phyloP scores from a whole-genome alignment of 345 rosid genomes.

The Mercurialis annua region DNA sequence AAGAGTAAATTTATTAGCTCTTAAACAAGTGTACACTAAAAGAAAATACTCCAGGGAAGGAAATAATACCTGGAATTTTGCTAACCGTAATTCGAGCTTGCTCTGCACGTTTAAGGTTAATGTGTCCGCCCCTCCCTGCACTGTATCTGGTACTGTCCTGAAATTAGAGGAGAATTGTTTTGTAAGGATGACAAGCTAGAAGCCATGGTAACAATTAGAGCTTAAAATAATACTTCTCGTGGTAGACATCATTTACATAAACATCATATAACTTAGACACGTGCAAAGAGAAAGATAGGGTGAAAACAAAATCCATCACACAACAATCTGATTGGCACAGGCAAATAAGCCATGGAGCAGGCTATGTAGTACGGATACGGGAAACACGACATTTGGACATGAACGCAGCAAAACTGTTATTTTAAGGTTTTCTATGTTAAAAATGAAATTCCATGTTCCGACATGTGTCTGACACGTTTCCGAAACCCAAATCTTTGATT shows the following conservation, averaged over 20 bases:
- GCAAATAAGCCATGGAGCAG: background rate
- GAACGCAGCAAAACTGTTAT: no score
- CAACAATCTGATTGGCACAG: background rate
- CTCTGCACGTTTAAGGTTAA: slow-evolving; percentile 92
- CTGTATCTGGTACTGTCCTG: slow-evolving; percentile 79
- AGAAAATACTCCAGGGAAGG: slow-evolving; percentile 1
- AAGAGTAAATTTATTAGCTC: slow-evolving; percentile 17
- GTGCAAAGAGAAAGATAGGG: background rate
- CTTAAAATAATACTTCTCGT: slow-evolving; percentile 2
- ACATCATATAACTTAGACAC: background rate
- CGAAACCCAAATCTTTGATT: no score
- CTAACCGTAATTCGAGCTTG: slow-evolving; percentile 71
- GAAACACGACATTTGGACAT: no score
- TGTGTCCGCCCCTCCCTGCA: slow-evolving; percentile 94
- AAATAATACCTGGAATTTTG: slow-evolving; percentile 75
- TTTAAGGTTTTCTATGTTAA: no score
- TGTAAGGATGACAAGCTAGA: background rate
- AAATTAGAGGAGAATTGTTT: background rate
- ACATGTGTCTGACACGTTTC: no score
- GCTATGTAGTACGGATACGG: no score
- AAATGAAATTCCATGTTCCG: no score
- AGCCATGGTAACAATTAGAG: slow-evolving; percentile 1
- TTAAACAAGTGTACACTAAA: slow-evolving; percentile 5
- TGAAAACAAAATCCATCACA: background rate
- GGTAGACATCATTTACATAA: background rate